Evolutionary conservation across 306 rosid genomes (phyloP).

Genomic region (Vigna trinervia): DNA sequence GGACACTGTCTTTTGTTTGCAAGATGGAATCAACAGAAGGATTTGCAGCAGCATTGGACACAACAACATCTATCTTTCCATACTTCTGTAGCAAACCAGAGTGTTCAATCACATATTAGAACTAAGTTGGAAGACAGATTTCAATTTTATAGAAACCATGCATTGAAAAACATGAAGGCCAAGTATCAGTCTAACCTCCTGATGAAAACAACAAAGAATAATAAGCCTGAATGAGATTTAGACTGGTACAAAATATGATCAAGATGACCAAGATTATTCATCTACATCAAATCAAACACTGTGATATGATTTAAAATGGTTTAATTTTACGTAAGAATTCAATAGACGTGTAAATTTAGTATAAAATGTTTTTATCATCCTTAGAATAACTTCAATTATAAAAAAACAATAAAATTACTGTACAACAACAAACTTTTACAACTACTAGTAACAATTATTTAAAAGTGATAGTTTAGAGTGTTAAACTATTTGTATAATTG

Average conservation of each 20-base stretch:
- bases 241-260: conserved; percentile 6
- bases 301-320: neutral
- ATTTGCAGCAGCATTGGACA: conserved; percentile 96
- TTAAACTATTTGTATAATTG: neutral
- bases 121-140: neutral
- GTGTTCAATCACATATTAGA: conserved; percentile 33
- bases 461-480: neutral
- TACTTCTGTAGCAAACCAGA: conserved; percentile 70
- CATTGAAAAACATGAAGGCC: neutral
- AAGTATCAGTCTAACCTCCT: conserved; percentile 25
- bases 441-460: too few relatives aligned
- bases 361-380: neutral
- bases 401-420: too few relatives aligned
- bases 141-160: conserved; percentile 8
- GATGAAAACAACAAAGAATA: conserved; percentile 19
- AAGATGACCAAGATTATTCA: neutral
- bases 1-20: conserved; percentile 70
- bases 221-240: neutral
- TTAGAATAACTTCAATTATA: too few relatives aligned
- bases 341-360: neutral
- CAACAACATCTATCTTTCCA: conserved; percentile 86
- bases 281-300: neutral
- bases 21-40: conserved; percentile 76
- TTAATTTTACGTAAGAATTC: too few relatives aligned
- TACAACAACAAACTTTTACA: too few relatives aligned